Base-by-base conservation (phyloP, 2,329 filamentous ascomycete species). In the Venturia carpophila region DNA sequence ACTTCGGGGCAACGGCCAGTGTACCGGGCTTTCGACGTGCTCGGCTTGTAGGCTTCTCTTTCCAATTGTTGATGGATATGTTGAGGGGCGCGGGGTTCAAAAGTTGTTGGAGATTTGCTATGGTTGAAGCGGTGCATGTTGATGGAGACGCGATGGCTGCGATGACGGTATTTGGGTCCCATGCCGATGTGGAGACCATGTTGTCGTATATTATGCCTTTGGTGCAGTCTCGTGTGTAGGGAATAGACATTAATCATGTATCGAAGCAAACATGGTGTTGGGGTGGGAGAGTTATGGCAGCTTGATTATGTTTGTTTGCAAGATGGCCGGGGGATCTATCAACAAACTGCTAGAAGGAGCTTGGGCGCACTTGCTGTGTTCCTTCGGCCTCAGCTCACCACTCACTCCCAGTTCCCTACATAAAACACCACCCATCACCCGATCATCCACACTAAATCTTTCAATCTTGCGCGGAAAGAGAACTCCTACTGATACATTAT, bases 1-100 rank as follows among this genome's bases (percentile, higher is more conserved):
- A 39, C 30, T 58, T 58, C 52, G 52, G 27, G 19, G 52, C 52
- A 58, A 58, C 52, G 52, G 52, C 52, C 30, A 58, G 19, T 58
- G 30, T 58, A 10, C 52, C 52, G 30, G 52, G 52, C 17, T 37
- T 58, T 39, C 52, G 52, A 58, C 27, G 17, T n/a, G 52, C 5
- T 27, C 52, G 27, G n/a, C 1, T 37, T 58, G 17, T 37, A 37
- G 52, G 52, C 11, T 58, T 58, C 17, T 58, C 52, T 24, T 58
- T 58, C n/a, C 52, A 27, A 37, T 58, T 58, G 30, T 27, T 58
- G 5, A n/a, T 58, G 15, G 30, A 24, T 11, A n/a, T 58, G 17
- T 10, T 58, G 27, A 27, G 17, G 27, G 37, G 27, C n/a, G 30
- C 15, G 17, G 52, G 52, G 10, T 58, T 58, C 17, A 58, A 58